These are phyloP conservation scores for Phytophthora pini DNA, from an alignment of 352 stramenopile species.

Conservation along the genomic window DNA sequence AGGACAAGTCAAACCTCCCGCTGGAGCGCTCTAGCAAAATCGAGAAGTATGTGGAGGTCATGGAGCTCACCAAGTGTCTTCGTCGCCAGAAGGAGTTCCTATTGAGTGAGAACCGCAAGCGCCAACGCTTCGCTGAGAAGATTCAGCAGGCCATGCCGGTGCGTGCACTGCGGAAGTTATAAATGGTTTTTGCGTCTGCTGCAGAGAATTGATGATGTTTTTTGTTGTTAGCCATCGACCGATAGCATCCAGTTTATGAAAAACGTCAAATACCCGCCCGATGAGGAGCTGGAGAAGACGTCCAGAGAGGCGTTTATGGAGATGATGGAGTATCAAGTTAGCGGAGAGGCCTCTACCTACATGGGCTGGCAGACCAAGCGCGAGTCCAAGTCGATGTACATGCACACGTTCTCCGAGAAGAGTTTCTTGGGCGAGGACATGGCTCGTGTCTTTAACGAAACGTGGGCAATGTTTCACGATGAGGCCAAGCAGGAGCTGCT, in stretches of 20 bases:
- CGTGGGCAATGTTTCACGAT: constrained; percentile 79
- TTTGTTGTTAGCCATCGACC: constrained; percentile 63
- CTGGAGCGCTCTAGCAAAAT: constrained; percentile 86
- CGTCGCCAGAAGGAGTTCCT: constrained; percentile 87
- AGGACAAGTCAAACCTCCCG: constrained; percentile 70
- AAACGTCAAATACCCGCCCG: constrained; percentile 83
- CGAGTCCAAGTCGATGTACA: constrained; percentile 89
- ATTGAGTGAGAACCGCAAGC: constrained; percentile 87
- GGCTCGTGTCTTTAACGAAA: constrained; percentile 80
- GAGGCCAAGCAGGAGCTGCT: constrained; percentile 76
- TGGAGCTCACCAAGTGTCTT: constrained; percentile 89
- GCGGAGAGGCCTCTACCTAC: constrained; percentile 66
- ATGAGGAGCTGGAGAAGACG: constrained; percentile 82
- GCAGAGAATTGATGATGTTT: constrained; percentile 9
- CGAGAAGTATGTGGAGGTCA: constrained; percentile 89
- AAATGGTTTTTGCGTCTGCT: background rate
- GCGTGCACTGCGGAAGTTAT: constrained; percentile 13
- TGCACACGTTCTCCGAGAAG: constrained; percentile 83
- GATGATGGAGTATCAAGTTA: constrained; percentile 86
- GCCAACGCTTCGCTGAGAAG: constrained; percentile 86
- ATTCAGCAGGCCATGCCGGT: constrained; percentile 88
- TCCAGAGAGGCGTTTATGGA: constrained; percentile 77
- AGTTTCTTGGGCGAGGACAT: constrained; percentile 75
- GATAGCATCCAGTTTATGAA: constrained; percentile 91
- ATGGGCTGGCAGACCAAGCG: constrained; percentile 83